phyloP scores from a whole-genome alignment of 257 asterid genomes.

The Capsicum chinense region DNA sequence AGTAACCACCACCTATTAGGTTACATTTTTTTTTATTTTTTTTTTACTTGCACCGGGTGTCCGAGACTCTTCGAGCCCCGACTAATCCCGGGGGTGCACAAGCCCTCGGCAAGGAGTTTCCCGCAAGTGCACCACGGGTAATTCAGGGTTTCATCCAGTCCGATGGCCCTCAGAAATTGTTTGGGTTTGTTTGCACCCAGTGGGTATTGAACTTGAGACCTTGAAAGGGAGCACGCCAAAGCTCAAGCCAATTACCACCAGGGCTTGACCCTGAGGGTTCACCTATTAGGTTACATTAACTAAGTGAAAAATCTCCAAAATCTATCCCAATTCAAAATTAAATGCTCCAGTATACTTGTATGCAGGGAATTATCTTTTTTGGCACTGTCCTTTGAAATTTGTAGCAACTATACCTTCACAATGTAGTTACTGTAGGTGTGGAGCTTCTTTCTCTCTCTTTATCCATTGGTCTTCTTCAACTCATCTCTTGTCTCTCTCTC shows the following conservation, averaged over 20 bases:
- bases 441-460: neutral
- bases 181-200: too few species aligned
- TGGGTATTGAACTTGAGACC: too few species aligned
- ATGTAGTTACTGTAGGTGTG: neutral
- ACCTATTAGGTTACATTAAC: conserved; percentile 8
- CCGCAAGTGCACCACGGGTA: too few species aligned
- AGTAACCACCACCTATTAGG: neutral
- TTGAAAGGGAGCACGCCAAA: too few species aligned
- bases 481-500: neutral
- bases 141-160: too few species aligned
- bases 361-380: neutral
- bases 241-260: too few species aligned
- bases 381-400: neutral
- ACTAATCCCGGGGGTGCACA: too few species aligned
- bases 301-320: neutral
- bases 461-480: conserved; percentile 4
- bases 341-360: neutral
- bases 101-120: too few species aligned
- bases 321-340: neutral
- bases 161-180: too few species aligned
- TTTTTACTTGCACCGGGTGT: too few species aligned
- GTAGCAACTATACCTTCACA: neutral
- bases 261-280: neutral
- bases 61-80: too few species aligned
- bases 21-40: neutral